A percentile compares a stretch with the other conserved stretches of the same genome.
These are phyloP conservation scores for Dendrothele bispora DNA, from an alignment of 768 basidiomycete species.

Conservation along the genomic window DNA sequence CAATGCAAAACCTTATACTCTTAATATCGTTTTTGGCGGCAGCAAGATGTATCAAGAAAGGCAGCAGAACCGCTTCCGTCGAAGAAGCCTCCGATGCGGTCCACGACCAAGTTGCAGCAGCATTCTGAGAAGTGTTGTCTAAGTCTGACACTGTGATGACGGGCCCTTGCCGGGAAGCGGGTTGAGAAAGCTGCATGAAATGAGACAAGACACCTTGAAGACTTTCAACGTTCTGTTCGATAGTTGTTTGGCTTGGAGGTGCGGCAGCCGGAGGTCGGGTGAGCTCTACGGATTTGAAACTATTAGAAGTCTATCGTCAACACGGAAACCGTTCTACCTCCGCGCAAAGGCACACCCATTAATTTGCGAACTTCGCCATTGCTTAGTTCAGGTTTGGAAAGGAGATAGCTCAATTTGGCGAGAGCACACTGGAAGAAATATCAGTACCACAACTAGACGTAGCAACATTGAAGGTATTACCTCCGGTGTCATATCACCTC, in stretches of 20 bases:
- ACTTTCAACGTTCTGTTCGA: constrained; percentile 53
- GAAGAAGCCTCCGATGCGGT: constrained; percentile 74
- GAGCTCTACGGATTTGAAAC: too few relatives aligned
- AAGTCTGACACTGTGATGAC: constrained; percentile 33
- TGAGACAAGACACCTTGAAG: constrained; percentile 68
- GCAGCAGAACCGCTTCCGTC: constrained; percentile 70
- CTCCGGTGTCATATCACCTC: constrained; percentile 96
- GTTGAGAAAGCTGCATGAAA: constrained; percentile 61
- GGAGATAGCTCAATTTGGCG: constrained; percentile 85
- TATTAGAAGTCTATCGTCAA: too few relatives aligned
- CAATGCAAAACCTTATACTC: constrained; percentile 61
- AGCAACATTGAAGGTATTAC: constrained; percentile 34
- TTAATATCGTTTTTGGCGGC: constrained; percentile 69
- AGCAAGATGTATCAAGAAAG: constrained; percentile 79
- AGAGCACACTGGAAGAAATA: constrained; percentile 70
- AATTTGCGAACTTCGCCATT: constrained; percentile 69
- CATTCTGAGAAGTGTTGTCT: constrained; percentile 38
- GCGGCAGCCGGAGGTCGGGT: constrained; percentile 50
- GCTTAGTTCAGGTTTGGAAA: constrained; percentile 81
- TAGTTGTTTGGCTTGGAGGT: constrained; percentile 40
- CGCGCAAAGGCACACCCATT: constrained; percentile 78
- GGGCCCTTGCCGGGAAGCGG: constrained; percentile 24
- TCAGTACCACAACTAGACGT: too few relatives aligned
- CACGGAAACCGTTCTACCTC: too few relatives aligned
- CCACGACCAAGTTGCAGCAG: constrained; percentile 71